Evolutionary conservation across 352 stramenopile genomes (phyloP), one percentile per base, ranked within the genome.

Genomic region (Phytophthora quininea): DNA sequence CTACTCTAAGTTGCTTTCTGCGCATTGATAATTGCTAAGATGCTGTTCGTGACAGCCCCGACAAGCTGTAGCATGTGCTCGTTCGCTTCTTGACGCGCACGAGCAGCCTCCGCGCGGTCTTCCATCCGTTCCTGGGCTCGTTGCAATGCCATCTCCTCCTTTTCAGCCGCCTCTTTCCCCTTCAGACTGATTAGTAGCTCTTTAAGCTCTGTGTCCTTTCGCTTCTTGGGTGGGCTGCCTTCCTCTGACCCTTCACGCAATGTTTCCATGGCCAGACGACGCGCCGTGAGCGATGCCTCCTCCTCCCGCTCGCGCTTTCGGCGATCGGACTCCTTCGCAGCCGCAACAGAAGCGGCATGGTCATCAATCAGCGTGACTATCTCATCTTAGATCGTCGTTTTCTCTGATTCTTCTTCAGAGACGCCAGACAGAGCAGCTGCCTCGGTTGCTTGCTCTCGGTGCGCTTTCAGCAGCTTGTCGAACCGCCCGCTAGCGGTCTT

Each of bases 1-100:
- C 54, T 58, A 32, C 24, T 9, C 61, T 67, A 62, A 14, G 56
- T 11, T 19, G 56, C 46, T 24, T 61, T 67, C 2, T 29, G 55
- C 1, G 15, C 10, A 4, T 0, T 30, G 2, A 62, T 31, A n/a
- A 67, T 47, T 8, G 61, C 60, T 30, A 60, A 19, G 47, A 57
- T 61, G n/a, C 43, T 62, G n/a, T 53, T 61, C 19, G 60, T 57
- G 15, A 62, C 29, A 9, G 27, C 33, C 29, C 61, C 24, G 10
- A 61, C 52, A 31, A 67, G 9, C 12, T 42, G 24, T 4, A 67
- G 32, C 52, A 61, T 54, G 45, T 61, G 43, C 30, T 35, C 4
- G 33, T 57, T 45, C 1, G 60, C 43, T 27, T 67, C 46, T 2
- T 40, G 60, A 42, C 56, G 24, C 29, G 5, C 14, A 53, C 37